phyloP scores from a whole-genome alignment of 352 stramenopile genomes.

The Aphanomyces invadans region DNA sequence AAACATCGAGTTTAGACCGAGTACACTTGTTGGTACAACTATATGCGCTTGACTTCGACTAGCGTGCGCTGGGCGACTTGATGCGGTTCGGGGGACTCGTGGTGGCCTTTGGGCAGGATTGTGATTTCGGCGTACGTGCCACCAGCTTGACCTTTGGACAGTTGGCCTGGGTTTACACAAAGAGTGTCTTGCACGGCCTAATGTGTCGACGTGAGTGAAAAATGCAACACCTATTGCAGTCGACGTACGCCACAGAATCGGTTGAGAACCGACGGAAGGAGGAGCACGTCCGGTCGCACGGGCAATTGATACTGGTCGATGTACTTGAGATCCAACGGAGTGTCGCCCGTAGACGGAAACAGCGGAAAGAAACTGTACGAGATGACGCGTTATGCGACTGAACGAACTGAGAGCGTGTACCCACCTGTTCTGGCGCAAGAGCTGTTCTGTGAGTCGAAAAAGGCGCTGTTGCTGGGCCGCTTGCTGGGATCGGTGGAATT shows the following conservation, averaged over 20 bases:
- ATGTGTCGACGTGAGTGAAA: no score
- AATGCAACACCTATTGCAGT: slow-evolving; percentile 13
- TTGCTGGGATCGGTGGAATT: slow-evolving; percentile 44
- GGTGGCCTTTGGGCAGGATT: slow-evolving; percentile 83
- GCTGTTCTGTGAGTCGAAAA: slow-evolving; percentile 64
- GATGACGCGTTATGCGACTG: not conserved
- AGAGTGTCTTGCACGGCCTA: slow-evolving; percentile 87
- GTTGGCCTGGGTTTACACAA: slow-evolving; percentile 91
- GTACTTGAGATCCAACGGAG: slow-evolving; percentile 88
- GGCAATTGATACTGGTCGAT: slow-evolving; percentile 88
- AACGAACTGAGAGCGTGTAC: not conserved
- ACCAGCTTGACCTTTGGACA: slow-evolving; percentile 90
- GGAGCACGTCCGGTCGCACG: slow-evolving; percentile 89
- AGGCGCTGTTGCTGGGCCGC: slow-evolving; percentile 48
- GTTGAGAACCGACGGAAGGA: slow-evolving; percentile 92
- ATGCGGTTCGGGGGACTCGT: slow-evolving; percentile 59
- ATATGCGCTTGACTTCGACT: slow-evolving; percentile 89
- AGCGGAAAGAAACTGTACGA: slow-evolving; percentile 56
- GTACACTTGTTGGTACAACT: no score
- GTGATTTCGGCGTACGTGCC: slow-evolving; percentile 91
- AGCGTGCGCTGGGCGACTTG: slow-evolving; percentile 81
- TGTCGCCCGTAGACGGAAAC: slow-evolving; percentile 63
- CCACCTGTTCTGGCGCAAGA: slow-evolving; percentile 73
- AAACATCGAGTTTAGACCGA: not conserved
- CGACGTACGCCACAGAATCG: slow-evolving; percentile 72